Evolutionary conservation across 192 early-diverging fungal genomes (phyloP), one percentile per base, ranked within the genome.

Genomic region (Podila epigama): DNA sequence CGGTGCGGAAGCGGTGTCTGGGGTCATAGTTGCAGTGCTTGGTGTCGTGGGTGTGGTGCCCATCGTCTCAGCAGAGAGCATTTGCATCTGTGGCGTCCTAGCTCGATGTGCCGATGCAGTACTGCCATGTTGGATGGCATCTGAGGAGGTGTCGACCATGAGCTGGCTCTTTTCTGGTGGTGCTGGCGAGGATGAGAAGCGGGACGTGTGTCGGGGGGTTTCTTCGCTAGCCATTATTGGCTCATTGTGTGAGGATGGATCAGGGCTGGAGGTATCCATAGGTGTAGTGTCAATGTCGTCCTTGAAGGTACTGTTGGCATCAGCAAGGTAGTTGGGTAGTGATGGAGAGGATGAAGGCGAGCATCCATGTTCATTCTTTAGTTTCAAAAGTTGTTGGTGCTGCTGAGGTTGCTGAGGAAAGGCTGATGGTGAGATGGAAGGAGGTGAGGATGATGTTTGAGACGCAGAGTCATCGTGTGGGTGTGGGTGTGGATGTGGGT

Each of bases 381-480:
- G 29, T 16, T 77, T 63, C 9, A 77, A 51, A 9, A 75, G 44
- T n/a, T 75, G 71, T 16, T 75, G 71, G 28, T 60, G 64, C 20
- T 70, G 69, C 20, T 70, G 68, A 11, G 69, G 69, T 20, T 68
- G 65, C n/a, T n/a, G n/a, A n/a, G n/a, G n/a, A n/a, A n/a, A n/a
- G n/a, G n/a, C n/a, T n/a, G n/a, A n/a, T 59, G 50, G 6, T 39
- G 35, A 22, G 63, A 12, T 29, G 44, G 50, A 66, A 25, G 56
- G 51, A 5, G 53, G 13, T 28, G 64, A 58, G 20, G 63, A 73
- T 10, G 58, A n/a, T 64, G 44, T 41, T 22, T 73, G 56, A n/a
- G 54, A 56, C 20, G 36, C 51, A 6, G 10, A 18, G 39, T 73
- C 70, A 0, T 20, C 20, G 31, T 66, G 42, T 51, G 25, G 58